A percentile compares a stretch with the other conserved stretches of the same genome.
These are phyloP conservation scores for Lodderomyces parapsilosis DNA, from an alignment of 1,139 yeast genomes.

Conservation along the genomic window DNA sequence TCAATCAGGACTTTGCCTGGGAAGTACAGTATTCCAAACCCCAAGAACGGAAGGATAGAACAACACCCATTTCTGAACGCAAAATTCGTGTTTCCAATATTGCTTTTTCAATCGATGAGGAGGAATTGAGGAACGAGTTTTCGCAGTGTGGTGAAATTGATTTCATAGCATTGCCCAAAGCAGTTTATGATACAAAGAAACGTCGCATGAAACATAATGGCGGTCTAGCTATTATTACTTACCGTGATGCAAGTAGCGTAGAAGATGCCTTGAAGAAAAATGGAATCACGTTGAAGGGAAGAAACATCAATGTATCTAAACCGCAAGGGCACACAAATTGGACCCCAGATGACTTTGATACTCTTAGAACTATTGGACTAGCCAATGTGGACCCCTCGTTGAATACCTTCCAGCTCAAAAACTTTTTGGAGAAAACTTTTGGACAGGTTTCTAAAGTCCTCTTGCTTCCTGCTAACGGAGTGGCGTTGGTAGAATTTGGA, in stretches of 20 bases:
- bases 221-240: conserved; percentile 60
- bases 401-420: conserved; percentile 38
- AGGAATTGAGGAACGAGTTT: conserved; percentile 26
- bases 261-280: conserved; percentile 39
- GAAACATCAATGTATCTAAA: conserved; percentile 41
- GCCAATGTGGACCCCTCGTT: conserved; percentile 48
- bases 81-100: conserved; percentile 65
- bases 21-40: conserved; percentile 57
- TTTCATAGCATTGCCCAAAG: conserved; percentile 49
- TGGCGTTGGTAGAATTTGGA: conserved; percentile 55
- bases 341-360: conserved; percentile 23
- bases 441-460: conserved; percentile 43
- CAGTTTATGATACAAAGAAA: conserved; percentile 20
- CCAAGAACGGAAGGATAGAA: conserved; percentile 11
- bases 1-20: conserved; percentile 29
- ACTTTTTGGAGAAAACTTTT: conserved; percentile 27
- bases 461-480: conserved; percentile 46
- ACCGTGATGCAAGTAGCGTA: conserved; percentile 37
- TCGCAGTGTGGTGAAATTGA: conserved; percentile 41
- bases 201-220: conserved; percentile 34
- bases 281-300: conserved; percentile 34
- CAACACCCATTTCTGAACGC: conserved; percentile 18
- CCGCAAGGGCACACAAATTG: conserved; percentile 20
- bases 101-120: conserved; percentile 50
- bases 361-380: conserved; percentile 39